Evolutionary conservation across 1,284 basidiomycete genomes (phyloP).

Genomic region (Termitomyces sp.): DNA sequence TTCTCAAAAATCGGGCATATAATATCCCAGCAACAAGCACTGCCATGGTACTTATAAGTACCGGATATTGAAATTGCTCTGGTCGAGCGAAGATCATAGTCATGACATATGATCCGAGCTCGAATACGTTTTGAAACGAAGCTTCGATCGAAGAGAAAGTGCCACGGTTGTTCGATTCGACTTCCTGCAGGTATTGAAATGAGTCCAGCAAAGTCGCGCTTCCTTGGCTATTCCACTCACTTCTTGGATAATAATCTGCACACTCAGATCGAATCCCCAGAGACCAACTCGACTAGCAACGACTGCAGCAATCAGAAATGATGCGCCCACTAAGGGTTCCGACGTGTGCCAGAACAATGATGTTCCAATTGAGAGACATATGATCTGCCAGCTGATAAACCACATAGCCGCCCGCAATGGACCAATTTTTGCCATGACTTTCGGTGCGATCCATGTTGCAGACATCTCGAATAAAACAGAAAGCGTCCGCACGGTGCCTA

Average conservation of each 20-base stretch:
- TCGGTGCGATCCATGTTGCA: constrained; percentile 20
- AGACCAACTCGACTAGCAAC: constrained; percentile 20
- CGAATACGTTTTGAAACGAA: constrained; percentile 22
- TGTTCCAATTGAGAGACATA: constrained; percentile 15
- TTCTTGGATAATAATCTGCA: constrained; percentile 20
- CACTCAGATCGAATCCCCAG: constrained; percentile 21
- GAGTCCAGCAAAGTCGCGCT: background rate
- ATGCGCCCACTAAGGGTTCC: constrained; percentile 8
- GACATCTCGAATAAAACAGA: constrained; percentile 19
- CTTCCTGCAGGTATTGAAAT: constrained; percentile 14
- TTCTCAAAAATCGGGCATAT: constrained; percentile 20
- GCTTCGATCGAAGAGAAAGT: constrained; percentile 22
- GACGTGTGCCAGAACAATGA: constrained; percentile 12
- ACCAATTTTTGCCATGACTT: constrained; percentile 14
- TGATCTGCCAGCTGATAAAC: constrained; percentile 20
- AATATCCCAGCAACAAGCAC: constrained; percentile 16
- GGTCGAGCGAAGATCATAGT: constrained; percentile 20
- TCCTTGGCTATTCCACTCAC: constrained; percentile 5
- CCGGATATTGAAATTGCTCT: constrained; percentile 21
- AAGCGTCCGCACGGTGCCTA: constrained; percentile 15
- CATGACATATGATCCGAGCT: constrained; percentile 19
- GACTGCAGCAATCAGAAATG: constrained; percentile 14
- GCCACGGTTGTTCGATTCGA: constrained; percentile 17
- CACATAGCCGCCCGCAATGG: constrained; percentile 20
- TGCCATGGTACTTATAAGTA: constrained; percentile 18